phyloP scores from a whole-genome alignment of 2,329 filamentous ascomycete species.

The Aspergillus fijiensis region DNA sequence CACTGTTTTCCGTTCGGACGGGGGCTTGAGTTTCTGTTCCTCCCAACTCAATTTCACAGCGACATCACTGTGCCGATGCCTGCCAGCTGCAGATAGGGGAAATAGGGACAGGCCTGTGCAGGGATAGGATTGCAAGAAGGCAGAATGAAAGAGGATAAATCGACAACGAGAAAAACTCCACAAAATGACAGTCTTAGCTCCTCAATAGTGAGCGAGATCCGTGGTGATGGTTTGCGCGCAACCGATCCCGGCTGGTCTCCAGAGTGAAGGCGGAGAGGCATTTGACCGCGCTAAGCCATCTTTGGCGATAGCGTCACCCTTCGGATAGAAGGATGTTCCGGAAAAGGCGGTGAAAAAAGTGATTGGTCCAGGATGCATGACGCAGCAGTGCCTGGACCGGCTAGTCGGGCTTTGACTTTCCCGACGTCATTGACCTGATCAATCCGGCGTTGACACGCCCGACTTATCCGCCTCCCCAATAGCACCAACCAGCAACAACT shows the following conservation, averaged over 20 bases:
- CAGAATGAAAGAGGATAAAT: conserved; percentile 1
- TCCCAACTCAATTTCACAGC: conserved; percentile 27
- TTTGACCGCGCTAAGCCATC: conserved; percentile 32
- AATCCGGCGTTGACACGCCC: conserved; percentile 2
- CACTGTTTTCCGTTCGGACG: conserved; percentile 24
- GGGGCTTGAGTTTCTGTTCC: conserved; percentile 23
- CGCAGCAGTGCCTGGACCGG: conserved; percentile 2
- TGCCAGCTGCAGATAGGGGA: conserved; percentile 11
- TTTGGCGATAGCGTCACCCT: conserved; percentile 17
- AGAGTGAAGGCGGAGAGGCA: conserved; percentile 34
- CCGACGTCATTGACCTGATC: conserved; percentile 34
- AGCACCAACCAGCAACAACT: not conserved
- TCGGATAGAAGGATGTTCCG: conserved; percentile 31
- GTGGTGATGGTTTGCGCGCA: conserved; percentile 38
- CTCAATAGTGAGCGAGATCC: conserved; percentile 20
- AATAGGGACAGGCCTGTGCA: not conserved
- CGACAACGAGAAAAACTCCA: conserved; percentile 5
- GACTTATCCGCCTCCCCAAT: not conserved
- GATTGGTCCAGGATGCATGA: conserved; percentile 12
- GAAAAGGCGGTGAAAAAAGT: conserved; percentile 2
- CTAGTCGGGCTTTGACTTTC: not conserved
- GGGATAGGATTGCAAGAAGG: not conserved
- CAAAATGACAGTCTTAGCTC: conserved; percentile 7
- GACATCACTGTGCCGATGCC: conserved; percentile 27
- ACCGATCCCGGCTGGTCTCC: conserved; percentile 37